These are phyloP conservation scores for Pleomassaria siparia DNA, from an alignment of 2,329 filamentous ascomycete genomes.

Conservation along the genomic window DNA sequence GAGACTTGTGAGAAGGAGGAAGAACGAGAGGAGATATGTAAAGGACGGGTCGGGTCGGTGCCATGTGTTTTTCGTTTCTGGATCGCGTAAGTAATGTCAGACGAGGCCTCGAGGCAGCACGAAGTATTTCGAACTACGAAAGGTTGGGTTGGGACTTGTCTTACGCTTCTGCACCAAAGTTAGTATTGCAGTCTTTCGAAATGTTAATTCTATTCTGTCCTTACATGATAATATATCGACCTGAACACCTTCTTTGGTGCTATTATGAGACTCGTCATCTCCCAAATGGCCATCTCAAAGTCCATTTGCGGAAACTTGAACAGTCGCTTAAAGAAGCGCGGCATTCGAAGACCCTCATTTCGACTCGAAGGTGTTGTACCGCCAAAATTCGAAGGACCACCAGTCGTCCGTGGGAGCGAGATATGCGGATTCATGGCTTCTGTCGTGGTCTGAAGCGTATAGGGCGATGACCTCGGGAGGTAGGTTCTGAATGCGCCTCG, in stretches of 20 bases:
- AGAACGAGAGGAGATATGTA: conserved; percentile 68
- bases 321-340: conserved; percentile 67
- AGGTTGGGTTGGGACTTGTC: conserved; percentile 5
- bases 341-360: conserved; percentile 59
- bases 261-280: conserved; percentile 69
- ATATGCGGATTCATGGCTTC: conserved; percentile 61
- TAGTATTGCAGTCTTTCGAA: neutral
- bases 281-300: conserved; percentile 73
- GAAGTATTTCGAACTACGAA: neutral
- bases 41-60: conserved; percentile 70
- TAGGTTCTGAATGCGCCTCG: neutral
- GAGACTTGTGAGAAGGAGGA: conserved; percentile 55
- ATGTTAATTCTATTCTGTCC: neutral
- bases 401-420: conserved; percentile 60
- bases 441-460: conserved; percentile 2
- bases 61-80: conserved; percentile 71
- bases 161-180: conserved; percentile 43
- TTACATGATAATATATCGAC: conserved; percentile 69
- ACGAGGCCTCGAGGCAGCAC: neutral
- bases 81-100: conserved; percentile 8
- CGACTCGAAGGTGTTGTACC: conserved; percentile 52
- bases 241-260: conserved; percentile 71
- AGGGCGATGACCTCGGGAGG: neutral
- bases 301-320: conserved; percentile 76
- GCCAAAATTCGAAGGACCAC: conserved; percentile 55